phyloP scores from a whole-genome alignment of 1,284 basidiomycete genomes.

The Clitocybe nebularis region DNA sequence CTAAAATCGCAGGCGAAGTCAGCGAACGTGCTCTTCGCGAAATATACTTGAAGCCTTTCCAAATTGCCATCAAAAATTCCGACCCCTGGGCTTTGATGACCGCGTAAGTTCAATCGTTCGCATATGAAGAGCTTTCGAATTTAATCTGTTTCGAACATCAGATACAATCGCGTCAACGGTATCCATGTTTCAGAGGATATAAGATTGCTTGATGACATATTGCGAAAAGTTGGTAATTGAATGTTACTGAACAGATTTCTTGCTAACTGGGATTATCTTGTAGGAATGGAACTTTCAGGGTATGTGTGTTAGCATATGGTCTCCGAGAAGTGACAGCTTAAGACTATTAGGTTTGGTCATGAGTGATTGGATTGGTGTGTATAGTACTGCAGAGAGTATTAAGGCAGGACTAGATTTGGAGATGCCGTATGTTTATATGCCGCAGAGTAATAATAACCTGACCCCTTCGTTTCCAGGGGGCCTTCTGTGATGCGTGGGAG shows the following conservation, averaged over 20 bases:
- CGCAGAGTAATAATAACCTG: not conserved
- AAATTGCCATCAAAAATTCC: conserved; percentile 38
- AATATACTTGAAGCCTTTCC: conserved; percentile 51
- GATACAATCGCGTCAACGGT: conserved; percentile 56
- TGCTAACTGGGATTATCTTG: not conserved
- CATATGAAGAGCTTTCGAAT: not conserved
- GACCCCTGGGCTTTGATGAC: conserved; percentile 46
- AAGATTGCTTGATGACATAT: conserved; percentile 40
- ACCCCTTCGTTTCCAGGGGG: conserved; percentile 26
- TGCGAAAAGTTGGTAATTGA: conserved; percentile 32
- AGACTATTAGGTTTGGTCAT: conserved; percentile 38
- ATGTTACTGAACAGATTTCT: not conserved
- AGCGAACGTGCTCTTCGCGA: conserved; percentile 53
- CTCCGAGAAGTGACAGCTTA: too few species aligned
- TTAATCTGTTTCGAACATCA: conserved; percentile 12
- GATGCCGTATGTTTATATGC: conserved; percentile 37
- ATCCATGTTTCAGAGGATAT: conserved; percentile 42
- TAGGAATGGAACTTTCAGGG: conserved; percentile 44
- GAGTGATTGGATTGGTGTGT: conserved; percentile 54
- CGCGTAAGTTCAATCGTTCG: conserved; percentile 28
- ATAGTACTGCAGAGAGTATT: conserved; percentile 45
- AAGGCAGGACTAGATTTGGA: conserved; percentile 59
- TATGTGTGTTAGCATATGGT: too few species aligned
- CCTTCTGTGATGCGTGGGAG: conserved; percentile 44
- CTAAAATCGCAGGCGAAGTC: conserved; percentile 43